Percentiles rank a stretch among this genome's conserved stretches.
phyloP scores from a whole-genome alignment of 345 rosid genomes.

The Garcia nutans region DNA sequence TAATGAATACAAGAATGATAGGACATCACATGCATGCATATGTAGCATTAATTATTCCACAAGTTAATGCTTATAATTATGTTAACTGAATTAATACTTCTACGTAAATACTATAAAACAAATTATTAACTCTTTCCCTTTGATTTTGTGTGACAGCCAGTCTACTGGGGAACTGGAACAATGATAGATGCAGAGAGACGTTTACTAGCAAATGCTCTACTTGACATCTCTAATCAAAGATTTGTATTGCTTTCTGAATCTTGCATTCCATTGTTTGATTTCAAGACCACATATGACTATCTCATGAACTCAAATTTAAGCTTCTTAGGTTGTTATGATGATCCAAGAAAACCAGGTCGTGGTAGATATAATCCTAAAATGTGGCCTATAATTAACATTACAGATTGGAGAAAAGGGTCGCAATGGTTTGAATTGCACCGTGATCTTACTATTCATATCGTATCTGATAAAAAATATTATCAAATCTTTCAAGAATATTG shows the following conservation, averaged over 20 bases:
- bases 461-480: constrained; percentile 51
- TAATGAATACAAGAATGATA: too few species aligned
- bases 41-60: background rate
- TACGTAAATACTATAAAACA: background rate
- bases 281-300: constrained; percentile 40
- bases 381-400: constrained; percentile 42
- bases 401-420: constrained; percentile 76
- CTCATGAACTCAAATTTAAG: constrained; percentile 38
- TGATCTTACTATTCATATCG: constrained; percentile 40
- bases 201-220: constrained; percentile 44
- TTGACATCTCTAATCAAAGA: constrained; percentile 39
- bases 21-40: too few species aligned
- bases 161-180: constrained; percentile 44
- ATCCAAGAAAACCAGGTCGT: constrained; percentile 41
- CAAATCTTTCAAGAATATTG: constrained; percentile 42
- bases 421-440: constrained; percentile 79
- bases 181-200: constrained; percentile 54
- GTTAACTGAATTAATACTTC: too few species aligned
- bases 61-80: too few species aligned
- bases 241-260: constrained; percentile 51
- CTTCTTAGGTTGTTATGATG: constrained; percentile 42
- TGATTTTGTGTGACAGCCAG: constrained; percentile 19
- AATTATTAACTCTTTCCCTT: too few species aligned
- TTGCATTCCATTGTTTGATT: constrained; percentile 55
- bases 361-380: constrained; percentile 48